Evolutionary conservation across 345 rosid species (phyloP).

Genomic region (Garcia nutans): DNA sequence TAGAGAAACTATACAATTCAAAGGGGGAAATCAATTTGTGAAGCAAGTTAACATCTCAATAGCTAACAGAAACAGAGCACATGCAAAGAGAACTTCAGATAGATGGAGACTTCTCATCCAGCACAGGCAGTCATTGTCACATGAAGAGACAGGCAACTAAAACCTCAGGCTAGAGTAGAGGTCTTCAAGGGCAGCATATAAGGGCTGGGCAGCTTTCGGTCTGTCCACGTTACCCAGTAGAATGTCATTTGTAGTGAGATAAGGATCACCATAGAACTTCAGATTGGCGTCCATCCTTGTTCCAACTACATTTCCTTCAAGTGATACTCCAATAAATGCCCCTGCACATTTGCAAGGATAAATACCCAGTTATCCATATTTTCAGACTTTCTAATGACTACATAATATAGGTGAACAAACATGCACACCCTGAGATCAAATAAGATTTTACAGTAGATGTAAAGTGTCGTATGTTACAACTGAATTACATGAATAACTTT

Average conservation of each 20-base stretch:
- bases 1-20: background rate
- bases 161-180: constrained; percentile 46
- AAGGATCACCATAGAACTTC: constrained; percentile 87
- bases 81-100: background rate
- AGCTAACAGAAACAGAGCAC: background rate
- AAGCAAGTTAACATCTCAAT: background rate
- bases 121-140: background rate
- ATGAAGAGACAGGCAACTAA: constrained; percentile 2
- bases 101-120: background rate
- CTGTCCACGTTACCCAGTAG: constrained; percentile 75
- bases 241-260: constrained; percentile 73
- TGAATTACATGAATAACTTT: too few species aligned
- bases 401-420: background rate
- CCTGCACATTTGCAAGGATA: constrained; percentile 43
- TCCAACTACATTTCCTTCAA: constrained; percentile 82
- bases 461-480: too few species aligned
- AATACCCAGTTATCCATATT: background rate
- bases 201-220: constrained; percentile 91
- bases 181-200: constrained; percentile 62
- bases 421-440: background rate
- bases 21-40: background rate
- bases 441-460: too few species aligned
- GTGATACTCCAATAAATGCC: constrained; percentile 93
- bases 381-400: background rate
- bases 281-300: constrained; percentile 87